These are phyloP conservation scores for Mucuna pruriens DNA, from an alignment of 306 rosid genomes.

Conservation along the genomic window DNA sequence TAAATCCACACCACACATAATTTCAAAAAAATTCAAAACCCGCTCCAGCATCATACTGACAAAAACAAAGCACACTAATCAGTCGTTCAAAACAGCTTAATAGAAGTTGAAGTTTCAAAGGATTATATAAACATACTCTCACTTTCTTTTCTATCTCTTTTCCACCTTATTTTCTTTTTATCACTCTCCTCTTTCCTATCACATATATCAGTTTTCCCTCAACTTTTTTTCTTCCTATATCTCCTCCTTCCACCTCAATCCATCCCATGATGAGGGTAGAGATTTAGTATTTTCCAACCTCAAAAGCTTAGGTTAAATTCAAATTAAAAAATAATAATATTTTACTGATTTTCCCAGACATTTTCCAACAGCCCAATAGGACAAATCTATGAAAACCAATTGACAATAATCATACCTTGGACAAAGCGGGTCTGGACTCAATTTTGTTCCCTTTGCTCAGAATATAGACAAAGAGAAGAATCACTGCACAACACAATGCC, in stretches of 20 bases:
- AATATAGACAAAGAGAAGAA: constrained; percentile 72
- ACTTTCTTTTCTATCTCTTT: too few relatives aligned
- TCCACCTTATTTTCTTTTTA: too few relatives aligned
- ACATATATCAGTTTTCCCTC: too few relatives aligned
- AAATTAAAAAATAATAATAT: neutral
- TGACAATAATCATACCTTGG: constrained; percentile 52
- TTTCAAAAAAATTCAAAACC: neutral
- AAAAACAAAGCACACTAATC: constrained; percentile 29
- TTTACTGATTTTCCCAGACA: neutral
- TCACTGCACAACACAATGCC: constrained; percentile 68
- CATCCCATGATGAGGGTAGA: too few relatives aligned
- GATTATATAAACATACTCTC: too few relatives aligned
- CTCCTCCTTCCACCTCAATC: too few relatives aligned
- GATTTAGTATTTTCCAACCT: too few relatives aligned
- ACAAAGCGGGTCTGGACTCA: constrained; percentile 70
- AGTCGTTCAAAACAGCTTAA: too few relatives aligned
- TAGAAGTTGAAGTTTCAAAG: too few relatives aligned
- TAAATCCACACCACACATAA: neutral
- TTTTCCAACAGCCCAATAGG: constrained; percentile 4
- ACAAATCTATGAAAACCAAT: neutral
- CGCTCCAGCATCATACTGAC: neutral
- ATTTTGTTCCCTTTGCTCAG: constrained; percentile 76
- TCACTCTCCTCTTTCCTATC: too few relatives aligned
- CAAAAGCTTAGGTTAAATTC: neutral
- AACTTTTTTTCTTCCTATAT: too few relatives aligned